These are phyloP conservation scores for Blastobotrys buckinghamii DNA, from an alignment of 1,139 yeast genomes.

Conservation along the genomic window DNA sequence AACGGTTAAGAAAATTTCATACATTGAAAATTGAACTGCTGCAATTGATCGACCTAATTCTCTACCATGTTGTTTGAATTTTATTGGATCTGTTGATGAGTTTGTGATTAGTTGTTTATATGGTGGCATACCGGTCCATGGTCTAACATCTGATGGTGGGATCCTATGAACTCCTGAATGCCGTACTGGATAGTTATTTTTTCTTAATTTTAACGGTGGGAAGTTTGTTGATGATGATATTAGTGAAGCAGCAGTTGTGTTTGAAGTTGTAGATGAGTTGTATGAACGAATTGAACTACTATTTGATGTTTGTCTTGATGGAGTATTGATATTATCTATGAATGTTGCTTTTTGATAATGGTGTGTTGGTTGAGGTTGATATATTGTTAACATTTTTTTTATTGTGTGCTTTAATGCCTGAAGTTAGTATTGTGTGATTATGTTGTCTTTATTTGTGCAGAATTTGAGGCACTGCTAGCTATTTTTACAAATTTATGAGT, in stretches of 20 bases:
- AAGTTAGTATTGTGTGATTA: too few relatives aligned
- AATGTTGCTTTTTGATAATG: neutral
- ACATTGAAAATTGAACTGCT: conserved; percentile 9
- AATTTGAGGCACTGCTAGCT: too few relatives aligned
- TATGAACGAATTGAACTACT: neutral
- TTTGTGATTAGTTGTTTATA: neutral
- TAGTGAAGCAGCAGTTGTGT: neutral
- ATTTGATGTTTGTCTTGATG: too few relatives aligned
- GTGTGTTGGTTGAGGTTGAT: neutral
- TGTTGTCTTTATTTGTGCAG: too few relatives aligned
- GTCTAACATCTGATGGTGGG: conserved; percentile 7
- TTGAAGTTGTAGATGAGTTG: too few relatives aligned
- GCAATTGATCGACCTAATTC: conserved; percentile 7
- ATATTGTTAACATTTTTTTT: neutral
- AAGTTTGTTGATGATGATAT: too few relatives aligned
- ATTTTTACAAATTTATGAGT: too few relatives aligned
- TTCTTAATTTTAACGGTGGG: neutral
- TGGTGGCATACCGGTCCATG: conserved; percentile 11
- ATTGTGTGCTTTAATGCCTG: neutral
- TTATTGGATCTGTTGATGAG: neutral
- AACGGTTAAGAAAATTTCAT: neutral
- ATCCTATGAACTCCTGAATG: conserved; percentile 6
- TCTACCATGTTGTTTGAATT: conserved; percentile 2
- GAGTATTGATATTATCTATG: too few relatives aligned
- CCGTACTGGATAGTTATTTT: conserved; percentile 5